Evolutionary conservation across 495 filamentous ascomycete genomes (phyloP).

Genomic region (Aspergillus incahuasiensis): DNA sequence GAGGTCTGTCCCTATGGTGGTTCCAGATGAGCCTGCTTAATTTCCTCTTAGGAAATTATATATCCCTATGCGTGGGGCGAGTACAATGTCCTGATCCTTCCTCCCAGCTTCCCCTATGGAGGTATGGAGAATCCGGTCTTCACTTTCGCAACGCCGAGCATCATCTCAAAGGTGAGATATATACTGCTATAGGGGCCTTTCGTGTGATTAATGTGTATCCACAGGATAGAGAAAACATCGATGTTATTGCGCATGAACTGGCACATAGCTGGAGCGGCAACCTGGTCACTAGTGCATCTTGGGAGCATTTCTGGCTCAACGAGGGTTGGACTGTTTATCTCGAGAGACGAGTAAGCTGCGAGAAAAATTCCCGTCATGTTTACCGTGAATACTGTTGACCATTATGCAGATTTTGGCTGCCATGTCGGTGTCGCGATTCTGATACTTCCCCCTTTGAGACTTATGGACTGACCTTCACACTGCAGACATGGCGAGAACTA

Average conservation of each 20-base stretch:
- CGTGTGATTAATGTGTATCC: not conserved
- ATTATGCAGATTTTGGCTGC: slow-evolving; percentile 22
- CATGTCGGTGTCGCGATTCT: slow-evolving; percentile 14
- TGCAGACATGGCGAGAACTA: slow-evolving; percentile 69
- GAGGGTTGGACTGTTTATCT: slow-evolving; percentile 96
- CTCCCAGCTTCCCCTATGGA: slow-evolving; percentile 82
- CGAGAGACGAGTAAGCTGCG: slow-evolving; percentile 61
- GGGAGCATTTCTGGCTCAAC: slow-evolving; percentile 98
- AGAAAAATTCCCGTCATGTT: not conserved
- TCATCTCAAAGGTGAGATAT: slow-evolving; percentile 63
- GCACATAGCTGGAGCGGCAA: slow-evolving; percentile 93
- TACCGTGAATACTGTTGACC: slow-evolving; percentile 5
- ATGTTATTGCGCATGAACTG: slow-evolving; percentile 95
- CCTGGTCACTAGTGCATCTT: slow-evolving; percentile 80
- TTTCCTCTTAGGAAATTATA: slow-evolving; percentile 54
- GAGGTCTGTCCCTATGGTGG: slow-evolving; percentile 47
- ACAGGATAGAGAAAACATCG: slow-evolving; percentile 82
- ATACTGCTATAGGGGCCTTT: not conserved
- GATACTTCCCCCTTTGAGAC: not conserved
- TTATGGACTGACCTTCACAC: slow-evolving; percentile 8
- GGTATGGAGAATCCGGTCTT: slow-evolving; percentile 96
- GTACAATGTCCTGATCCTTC: slow-evolving; percentile 90
- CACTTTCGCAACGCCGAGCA: slow-evolving; percentile 89
- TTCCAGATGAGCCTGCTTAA: not conserved
- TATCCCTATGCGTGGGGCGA: slow-evolving; percentile 89